Conservation (phyloP, 192 early-diverging fungal species). For the Backusella tarrabulga region DNA sequence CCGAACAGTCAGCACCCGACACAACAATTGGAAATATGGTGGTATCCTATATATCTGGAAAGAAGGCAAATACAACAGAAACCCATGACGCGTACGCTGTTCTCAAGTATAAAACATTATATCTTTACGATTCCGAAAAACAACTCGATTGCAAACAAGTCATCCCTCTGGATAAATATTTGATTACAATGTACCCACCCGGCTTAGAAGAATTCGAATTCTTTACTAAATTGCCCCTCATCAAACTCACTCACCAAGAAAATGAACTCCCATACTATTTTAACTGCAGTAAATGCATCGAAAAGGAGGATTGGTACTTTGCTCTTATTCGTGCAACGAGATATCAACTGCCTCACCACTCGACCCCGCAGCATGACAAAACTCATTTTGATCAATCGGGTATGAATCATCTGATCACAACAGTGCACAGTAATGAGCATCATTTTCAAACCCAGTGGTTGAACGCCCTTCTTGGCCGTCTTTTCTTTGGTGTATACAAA, state of each 20-base stretch:
- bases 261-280: constrained; percentile 52
- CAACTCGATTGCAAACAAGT: constrained; percentile 78
- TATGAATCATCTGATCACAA: constrained; percentile 42
- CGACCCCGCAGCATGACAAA: constrained; percentile 28
- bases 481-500: constrained; percentile 75
- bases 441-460: constrained; percentile 72
- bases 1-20: constrained; percentile 18
- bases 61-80: constrained; percentile 29
- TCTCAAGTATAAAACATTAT: constrained; percentile 76
- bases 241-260: constrained; percentile 44
- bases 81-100: constrained; percentile 69
- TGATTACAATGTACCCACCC: constrained; percentile 54
- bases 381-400: constrained; percentile 47
- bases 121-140: constrained; percentile 79
- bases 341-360: constrained; percentile 25
- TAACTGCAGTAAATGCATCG: constrained; percentile 52
- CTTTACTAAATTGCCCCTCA: constrained; percentile 56
- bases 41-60: constrained; percentile 36
- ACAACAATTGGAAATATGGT: constrained; percentile 35
- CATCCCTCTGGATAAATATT: constrained; percentile 67
- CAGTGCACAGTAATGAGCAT: constrained; percentile 59
- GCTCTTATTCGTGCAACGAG: constrained; percentile 71
- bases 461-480: constrained; percentile 80
- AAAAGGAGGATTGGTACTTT: constrained; percentile 93
- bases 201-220: constrained; percentile 60